Evolutionary conservation across 2,329 filamentous ascomycete genomes (phyloP).

Genomic region (Aspergillus japonicus): DNA sequence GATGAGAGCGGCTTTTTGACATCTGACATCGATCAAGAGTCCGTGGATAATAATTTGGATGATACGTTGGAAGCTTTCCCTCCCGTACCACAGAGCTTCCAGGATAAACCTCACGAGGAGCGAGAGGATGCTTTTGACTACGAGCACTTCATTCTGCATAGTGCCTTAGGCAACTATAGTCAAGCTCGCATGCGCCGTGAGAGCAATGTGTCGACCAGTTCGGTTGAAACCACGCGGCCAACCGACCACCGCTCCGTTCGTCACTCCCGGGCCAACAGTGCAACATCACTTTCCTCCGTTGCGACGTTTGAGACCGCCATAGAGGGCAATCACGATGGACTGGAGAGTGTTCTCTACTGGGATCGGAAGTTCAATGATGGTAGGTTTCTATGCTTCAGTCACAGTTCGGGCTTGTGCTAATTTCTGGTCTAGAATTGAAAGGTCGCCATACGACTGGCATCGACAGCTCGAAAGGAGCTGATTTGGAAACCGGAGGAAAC

Average conservation of each 20-base stretch:
- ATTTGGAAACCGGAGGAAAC: slow-evolving; percentile 22
- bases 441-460: slow-evolving; percentile 20
- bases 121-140: slow-evolving; percentile 95
- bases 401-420: neutral
- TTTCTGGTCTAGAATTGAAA: slow-evolving; percentile 24
- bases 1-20: slow-evolving; percentile 30
- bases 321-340: slow-evolving; percentile 50
- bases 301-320: slow-evolving; percentile 64
- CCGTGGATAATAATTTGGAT: slow-evolving; percentile 41
- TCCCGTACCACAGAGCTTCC: slow-evolving; percentile 43
- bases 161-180: slow-evolving; percentile 70
- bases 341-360: slow-evolving; percentile 42
- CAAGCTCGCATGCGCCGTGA: slow-evolving; percentile 29
- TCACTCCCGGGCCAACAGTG: slow-evolving; percentile 54
- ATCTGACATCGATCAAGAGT: slow-evolving; percentile 61
- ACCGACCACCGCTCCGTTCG: slow-evolving; percentile 19
- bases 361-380: slow-evolving; percentile 38
- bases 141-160: slow-evolving; percentile 92
- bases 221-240: slow-evolving; percentile 52
- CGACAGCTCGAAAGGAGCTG: slow-evolving; percentile 19
- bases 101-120: slow-evolving; percentile 78
- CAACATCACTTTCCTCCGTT: slow-evolving; percentile 60
- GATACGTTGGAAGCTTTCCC: slow-evolving; percentile 37
- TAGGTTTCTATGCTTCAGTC: slow-evolving; percentile 14
- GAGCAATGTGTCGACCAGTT: slow-evolving; percentile 46